Evolutionary conservation across 2,329 filamentous ascomycete species (phyloP).

Genomic region (Alternaria alternata): DNA sequence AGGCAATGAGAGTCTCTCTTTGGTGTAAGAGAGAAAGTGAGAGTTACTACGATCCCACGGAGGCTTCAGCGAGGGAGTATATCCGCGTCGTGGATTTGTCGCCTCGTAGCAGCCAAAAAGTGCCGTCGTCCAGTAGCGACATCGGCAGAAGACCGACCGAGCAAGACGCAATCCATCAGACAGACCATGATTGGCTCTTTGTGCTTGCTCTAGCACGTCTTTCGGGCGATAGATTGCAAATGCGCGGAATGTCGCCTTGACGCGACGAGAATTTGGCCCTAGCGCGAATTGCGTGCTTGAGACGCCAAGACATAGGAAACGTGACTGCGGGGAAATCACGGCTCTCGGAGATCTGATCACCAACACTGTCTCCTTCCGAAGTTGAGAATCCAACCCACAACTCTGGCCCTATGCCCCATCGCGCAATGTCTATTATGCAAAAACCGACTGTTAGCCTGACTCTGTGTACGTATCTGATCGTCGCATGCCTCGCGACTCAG

Average conservation of each 20-base stretch:
- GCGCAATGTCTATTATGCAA: too few relatives aligned
- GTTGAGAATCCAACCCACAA: too few relatives aligned
- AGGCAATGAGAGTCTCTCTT: slow-evolving; percentile 19
- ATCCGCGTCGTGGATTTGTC: slow-evolving; percentile 12
- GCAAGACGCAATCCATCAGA: slow-evolving; percentile 29
- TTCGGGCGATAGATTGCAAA: slow-evolving; percentile 38
- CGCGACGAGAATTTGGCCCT: slow-evolving; percentile 36
- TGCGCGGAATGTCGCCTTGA: slow-evolving; percentile 36
- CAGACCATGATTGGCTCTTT: slow-evolving; percentile 41
- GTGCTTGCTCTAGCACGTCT: slow-evolving; percentile 17
- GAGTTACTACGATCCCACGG: slow-evolving; percentile 18
- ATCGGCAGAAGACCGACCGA: slow-evolving; percentile 41
- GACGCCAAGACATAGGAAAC: slow-evolving; percentile 5
- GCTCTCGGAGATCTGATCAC: slow-evolving; percentile 33
- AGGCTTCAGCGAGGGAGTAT: slow-evolving; percentile 26
- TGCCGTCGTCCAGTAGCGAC: slow-evolving; percentile 32
- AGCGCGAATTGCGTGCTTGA: slow-evolving; percentile 41
- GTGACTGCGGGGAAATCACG: slow-evolving; percentile 25
- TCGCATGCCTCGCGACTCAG: too few relatives aligned
- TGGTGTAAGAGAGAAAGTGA: slow-evolving; percentile 15
- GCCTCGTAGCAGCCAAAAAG: slow-evolving; percentile 28
- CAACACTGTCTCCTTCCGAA: too few relatives aligned
- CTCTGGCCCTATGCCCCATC: too few relatives aligned
- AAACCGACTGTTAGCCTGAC: too few relatives aligned
- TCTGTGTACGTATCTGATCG: too few relatives aligned